Percentiles rank a stretch among this genome's conserved stretches.
Conservation (phyloP, 352 stramenopile genomes). For the Peronospora destructor region DNA sequence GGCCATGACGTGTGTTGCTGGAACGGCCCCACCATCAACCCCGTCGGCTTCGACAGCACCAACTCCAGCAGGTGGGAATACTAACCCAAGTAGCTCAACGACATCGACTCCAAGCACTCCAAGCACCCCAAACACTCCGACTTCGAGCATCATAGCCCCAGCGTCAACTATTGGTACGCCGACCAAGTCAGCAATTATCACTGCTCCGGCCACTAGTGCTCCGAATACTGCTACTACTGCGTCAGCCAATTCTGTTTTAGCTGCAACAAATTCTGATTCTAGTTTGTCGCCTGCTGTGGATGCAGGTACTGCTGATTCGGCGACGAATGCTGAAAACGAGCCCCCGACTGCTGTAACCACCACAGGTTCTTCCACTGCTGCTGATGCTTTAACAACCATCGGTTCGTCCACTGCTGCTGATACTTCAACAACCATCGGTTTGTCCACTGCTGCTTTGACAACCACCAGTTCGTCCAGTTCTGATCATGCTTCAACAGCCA, state of each 20-base stretch:
- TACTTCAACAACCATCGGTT: background rate
- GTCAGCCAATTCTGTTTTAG: slow-evolving; percentile 3
- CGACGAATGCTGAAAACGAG: slow-evolving; percentile 19
- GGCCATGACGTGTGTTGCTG: slow-evolving; percentile 39
- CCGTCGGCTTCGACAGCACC: slow-evolving; percentile 1
- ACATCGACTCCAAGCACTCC: background rate
- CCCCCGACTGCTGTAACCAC: slow-evolving; percentile 5
- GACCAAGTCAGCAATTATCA: background rate
- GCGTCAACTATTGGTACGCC: slow-evolving; percentile 7
- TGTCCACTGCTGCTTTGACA: slow-evolving; percentile 1
- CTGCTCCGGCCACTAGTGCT: slow-evolving; percentile 2
- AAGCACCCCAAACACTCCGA: slow-evolving; percentile 3
- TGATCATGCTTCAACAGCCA: slow-evolving; percentile 3
- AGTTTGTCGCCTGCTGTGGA: slow-evolving; percentile 24
- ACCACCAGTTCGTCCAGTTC: too few species aligned
- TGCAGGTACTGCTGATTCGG: slow-evolving; percentile 24
- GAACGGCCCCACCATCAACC: slow-evolving; percentile 22
- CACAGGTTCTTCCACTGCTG: too few species aligned
- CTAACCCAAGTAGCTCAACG: slow-evolving; percentile 2
- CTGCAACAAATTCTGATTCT: slow-evolving; percentile 19
- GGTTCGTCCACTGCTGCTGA: background rate
- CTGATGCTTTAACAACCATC: slow-evolving; percentile 4
- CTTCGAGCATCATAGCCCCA: slow-evolving; percentile 5
- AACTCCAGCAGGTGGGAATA: slow-evolving; percentile 1
- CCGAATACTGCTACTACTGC: background rate